Evolutionary conservation across 441 rosid species (phyloP), one percentile per base, ranked within the genome.

Genomic region (Kokia cookei): DNA sequence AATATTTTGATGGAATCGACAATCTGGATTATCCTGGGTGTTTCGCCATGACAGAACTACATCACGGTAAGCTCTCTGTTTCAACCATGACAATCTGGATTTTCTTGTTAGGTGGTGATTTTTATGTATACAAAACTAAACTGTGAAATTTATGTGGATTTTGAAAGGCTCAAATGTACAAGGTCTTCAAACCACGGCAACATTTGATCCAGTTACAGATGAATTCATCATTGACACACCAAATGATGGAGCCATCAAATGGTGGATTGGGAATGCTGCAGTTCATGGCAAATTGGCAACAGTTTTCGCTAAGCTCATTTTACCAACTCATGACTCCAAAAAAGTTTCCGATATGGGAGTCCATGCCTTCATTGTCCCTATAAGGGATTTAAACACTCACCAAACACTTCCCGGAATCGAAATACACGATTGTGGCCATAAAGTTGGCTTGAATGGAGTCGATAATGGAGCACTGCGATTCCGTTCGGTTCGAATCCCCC

Each of bases 211-310:
- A 1, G 53, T 89, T 11, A 89, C 83, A 27, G 99, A 93, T 66
- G 97, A 93, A 71, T 96, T 96, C 62, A 55, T 93, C 50, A 86
- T 93, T 19, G 82, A 91, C 81, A 96, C 99, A 11, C 97, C 97
- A 43, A 78, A 91, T 78, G 97, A 96, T 58, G 98, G 99, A 58
- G 98, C 99, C 50, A 93, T 93, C 77, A 96, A 96, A 82, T 96
- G 99, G 99, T 93, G 99, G 99, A 96, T 96, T 79, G 99, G 99
- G 32, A 96, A 96, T 78, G 99, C 98, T 66, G 97, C 99, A 5
- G 96, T 92, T 77, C 97, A 96, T 77, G 99, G 99, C 7, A 96
- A 90, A 84, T 92, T 93, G 47, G 99, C 98, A 13, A 83, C 92
- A 65, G 99, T 93, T 81, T 96, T 96, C 72, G 97, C 99, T 50